Evolutionary conservation across 2,329 filamentous ascomycete species (phyloP).

Genomic region (Davidsoniella eucalypti): DNA sequence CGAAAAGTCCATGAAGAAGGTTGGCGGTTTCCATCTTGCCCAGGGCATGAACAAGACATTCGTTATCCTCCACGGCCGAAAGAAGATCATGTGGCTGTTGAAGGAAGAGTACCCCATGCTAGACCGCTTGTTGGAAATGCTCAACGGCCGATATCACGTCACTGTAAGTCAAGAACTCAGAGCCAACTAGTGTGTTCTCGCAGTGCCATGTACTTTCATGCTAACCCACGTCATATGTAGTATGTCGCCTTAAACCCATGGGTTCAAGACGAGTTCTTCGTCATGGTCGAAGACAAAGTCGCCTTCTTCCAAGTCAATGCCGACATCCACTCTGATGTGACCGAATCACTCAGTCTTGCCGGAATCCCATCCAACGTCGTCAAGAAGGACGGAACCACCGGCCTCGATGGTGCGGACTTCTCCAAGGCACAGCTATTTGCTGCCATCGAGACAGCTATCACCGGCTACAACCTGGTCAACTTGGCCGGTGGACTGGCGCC

Average conservation of each 20-base stretch:
- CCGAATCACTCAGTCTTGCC: constrained; percentile 14
- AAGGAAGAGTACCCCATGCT: constrained; percentile 5
- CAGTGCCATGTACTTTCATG: not conserved
- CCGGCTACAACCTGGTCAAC: constrained; percentile 9
- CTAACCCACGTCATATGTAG: not conserved
- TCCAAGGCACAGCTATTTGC: not conserved
- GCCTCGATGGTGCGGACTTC: not conserved
- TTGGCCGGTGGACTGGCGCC: constrained; percentile 6
- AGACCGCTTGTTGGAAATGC: constrained; percentile 4
- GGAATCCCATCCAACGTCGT: constrained; percentile 15
- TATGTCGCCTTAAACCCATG: constrained; percentile 7
- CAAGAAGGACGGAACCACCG: constrained; percentile 13
- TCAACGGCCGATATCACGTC: constrained; percentile 4
- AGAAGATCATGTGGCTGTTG: constrained; percentile 1
- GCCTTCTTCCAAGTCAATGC: constrained; percentile 15
- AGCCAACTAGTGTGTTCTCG: not conserved
- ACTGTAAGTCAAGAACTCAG: constrained; percentile 1
- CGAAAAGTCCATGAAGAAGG: not conserved
- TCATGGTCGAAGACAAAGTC: constrained; percentile 14
- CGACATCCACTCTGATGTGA: constrained; percentile 15
- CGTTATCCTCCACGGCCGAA: constrained; percentile 5
- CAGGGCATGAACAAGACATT: constrained; percentile 4
- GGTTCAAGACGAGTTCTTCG: constrained; percentile 5
- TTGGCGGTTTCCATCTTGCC: not conserved
- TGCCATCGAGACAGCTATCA: constrained; percentile 9